These are phyloP conservation scores for Fusarium nelsonii DNA, from an alignment of 2,329 filamentous ascomycete species.

Conservation along the genomic window DNA sequence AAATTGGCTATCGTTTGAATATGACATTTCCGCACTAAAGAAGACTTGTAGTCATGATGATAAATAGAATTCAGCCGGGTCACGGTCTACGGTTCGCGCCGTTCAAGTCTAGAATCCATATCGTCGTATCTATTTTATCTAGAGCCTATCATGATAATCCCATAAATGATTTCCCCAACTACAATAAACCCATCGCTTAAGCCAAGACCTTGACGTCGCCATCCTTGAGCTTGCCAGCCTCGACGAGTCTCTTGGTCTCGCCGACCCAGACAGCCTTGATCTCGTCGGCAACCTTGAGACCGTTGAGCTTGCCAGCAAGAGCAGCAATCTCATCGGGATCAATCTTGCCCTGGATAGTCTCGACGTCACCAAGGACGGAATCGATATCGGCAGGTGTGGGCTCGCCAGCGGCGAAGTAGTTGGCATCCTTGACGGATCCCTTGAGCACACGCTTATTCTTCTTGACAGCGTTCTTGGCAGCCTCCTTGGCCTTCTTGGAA, in stretches of 20 bases:
- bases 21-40: neutral
- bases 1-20: neutral
- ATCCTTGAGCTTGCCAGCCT: conserved; percentile 86
- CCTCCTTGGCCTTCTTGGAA: conserved; percentile 97
- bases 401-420: conserved; percentile 90
- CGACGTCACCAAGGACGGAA: conserved; percentile 84
- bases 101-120: conserved; percentile 36
- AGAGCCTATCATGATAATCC: conserved; percentile 34
- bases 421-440: conserved; percentile 93
- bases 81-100: conserved; percentile 22
- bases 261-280: conserved; percentile 87
- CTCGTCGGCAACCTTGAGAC: conserved; percentile 81
- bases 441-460: conserved; percentile 99
- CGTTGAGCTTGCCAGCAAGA: conserved; percentile 83
- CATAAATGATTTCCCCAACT: conserved; percentile 4
- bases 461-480: conserved; percentile 98
- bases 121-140: conserved; percentile 43
- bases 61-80: conserved; percentile 7
- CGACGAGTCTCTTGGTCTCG: conserved; percentile 82
- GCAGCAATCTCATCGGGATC: conserved; percentile 90
- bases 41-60: neutral
- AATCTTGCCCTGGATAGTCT: conserved; percentile 87
- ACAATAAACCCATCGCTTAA: conserved; percentile 42
- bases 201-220: conserved; percentile 78
- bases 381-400: conserved; percentile 83